Base-by-base conservation (phyloP, 2,329 filamentous ascomycete species). In the Juglanconis sp. region DNA sequence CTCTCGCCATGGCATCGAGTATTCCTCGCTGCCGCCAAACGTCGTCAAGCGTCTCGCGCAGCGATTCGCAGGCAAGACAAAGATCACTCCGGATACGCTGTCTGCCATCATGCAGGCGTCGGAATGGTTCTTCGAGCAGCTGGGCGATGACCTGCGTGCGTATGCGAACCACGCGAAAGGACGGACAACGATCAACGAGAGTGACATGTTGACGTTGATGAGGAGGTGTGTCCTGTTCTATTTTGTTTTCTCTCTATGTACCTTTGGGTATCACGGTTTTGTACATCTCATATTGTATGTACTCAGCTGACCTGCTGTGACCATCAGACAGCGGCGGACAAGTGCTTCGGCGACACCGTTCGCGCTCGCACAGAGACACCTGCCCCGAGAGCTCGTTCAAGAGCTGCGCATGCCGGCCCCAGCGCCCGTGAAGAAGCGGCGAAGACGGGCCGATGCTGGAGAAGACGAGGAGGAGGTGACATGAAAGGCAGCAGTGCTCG, bases 71-170 rank as follows among this genome's bases (percentile, higher is more conserved):
- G 86, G 87, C 66, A 85, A 84, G 4, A 84, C 87, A 49, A 90
- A 88, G 65, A 83, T 96, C 51, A 86, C 82, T 60, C 86, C 89
- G 50, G 90, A 95, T 55, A 87, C 90, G 1, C 76, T 96, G 42
- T 82, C 84, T 35, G 88, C 88, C 4, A 85, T 96, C 57, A 87
- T 88, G 68, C 88, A 92, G 70, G 91, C 92, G 1, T 90, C 90
- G 3, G 91, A 96, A 63, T 95, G 91, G 89, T 96, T 92, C 73
- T 96, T 96, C 71, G 91, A 96, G 74, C 92, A 96, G 73, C 78
- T 90, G 2, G 87, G 90, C 52, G 89, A 92, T 62, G 92, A 96
- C 70, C 76, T 96, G 57, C 84, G 85, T 11, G 88, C 87, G 2
- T 96, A 93, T 72, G 89, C 92, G 17, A 81, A 86, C 63, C 92